These are phyloP conservation scores for Penicillium paxilli DNA, from an alignment of 495 filamentous ascomycete genomes.

Conservation along the genomic window DNA sequence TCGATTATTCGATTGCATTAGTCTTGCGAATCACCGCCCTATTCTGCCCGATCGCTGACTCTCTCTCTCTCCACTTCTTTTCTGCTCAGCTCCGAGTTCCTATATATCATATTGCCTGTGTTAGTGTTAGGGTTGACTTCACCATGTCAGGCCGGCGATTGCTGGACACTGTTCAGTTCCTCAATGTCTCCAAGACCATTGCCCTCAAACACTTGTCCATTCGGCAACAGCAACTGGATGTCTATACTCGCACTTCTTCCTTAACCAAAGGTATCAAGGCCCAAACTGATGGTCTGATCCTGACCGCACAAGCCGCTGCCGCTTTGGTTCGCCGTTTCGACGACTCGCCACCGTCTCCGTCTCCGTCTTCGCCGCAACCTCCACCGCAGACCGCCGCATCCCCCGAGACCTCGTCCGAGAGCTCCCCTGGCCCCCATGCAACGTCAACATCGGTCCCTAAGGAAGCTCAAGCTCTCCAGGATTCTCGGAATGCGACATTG, in stretches of 20 bases:
- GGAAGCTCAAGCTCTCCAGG: conserved; percentile 36
- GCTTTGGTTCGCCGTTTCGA: conserved; percentile 58
- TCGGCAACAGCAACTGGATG: conserved; percentile 73
- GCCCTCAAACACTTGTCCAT: conserved; percentile 78
- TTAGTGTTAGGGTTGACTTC: too few relatives aligned
- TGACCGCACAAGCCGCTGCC: conserved; percentile 64
- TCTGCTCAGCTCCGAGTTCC: background rate
- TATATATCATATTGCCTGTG: too few relatives aligned
- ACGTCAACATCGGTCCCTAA: conserved; percentile 21
- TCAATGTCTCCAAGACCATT: conserved; percentile 74
- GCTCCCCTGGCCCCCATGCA: background rate
- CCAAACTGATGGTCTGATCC: conserved; percentile 61
- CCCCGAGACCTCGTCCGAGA: conserved; percentile 17
- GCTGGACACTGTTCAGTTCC: conserved; percentile 76
- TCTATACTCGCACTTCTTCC: conserved; percentile 75
- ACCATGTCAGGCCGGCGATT: conserved; percentile 70
- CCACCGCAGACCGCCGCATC: background rate
- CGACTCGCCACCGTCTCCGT: conserved; percentile 35
- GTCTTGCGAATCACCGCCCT: conserved; percentile 6
- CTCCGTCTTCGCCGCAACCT: conserved; percentile 6
- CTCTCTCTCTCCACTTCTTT: conserved; percentile 9
- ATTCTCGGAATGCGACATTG: conserved; percentile 47
- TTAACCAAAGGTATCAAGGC: conserved; percentile 66
- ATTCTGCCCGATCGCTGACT: too few relatives aligned
- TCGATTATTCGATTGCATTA: conserved; percentile 19